Evolutionary conservation across 177 flowering plant genomes (phyloP).

Genomic region (Vitis hybrid): DNA sequence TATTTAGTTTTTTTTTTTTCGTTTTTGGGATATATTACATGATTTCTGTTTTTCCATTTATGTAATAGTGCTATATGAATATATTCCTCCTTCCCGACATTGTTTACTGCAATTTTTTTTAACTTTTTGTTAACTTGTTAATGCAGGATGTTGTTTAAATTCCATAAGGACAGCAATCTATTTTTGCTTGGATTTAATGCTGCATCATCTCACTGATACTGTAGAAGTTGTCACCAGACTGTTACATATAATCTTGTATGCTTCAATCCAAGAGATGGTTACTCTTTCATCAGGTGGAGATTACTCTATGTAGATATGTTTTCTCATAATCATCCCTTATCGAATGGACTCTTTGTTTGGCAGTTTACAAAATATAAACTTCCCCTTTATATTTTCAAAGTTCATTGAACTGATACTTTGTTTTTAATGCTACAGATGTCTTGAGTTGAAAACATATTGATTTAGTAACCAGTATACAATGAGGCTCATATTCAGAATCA

Average conservation of each 20-base stretch:
- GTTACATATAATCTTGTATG: not conserved
- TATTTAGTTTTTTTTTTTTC: not conserved
- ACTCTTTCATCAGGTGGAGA: not conserved
- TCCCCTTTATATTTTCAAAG: not conserved
- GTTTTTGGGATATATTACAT: not conserved
- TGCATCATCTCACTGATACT: constrained; percentile 3
- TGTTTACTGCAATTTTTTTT: not conserved
- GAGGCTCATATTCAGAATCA: not conserved
- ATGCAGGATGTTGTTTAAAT: constrained; percentile 5
- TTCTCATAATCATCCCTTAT: not conserved
- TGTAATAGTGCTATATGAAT: not conserved
- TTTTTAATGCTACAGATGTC: not conserved
- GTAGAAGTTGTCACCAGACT: not conserved
- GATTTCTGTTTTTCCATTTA: not conserved
- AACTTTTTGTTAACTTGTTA: not conserved
- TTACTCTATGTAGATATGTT: no score
- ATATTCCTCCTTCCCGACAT: not conserved
- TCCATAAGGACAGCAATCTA: not conserved
- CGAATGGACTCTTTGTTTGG: not conserved
- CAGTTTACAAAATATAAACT: not conserved
- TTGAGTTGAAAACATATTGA: not conserved
- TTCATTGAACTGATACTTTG: not conserved
- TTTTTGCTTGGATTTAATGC: not conserved
- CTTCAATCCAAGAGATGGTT: not conserved
- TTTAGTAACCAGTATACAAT: not conserved